Conservation (phyloP, 192 early-diverging fungal genomes). For the Endogone sp. region DNA sequence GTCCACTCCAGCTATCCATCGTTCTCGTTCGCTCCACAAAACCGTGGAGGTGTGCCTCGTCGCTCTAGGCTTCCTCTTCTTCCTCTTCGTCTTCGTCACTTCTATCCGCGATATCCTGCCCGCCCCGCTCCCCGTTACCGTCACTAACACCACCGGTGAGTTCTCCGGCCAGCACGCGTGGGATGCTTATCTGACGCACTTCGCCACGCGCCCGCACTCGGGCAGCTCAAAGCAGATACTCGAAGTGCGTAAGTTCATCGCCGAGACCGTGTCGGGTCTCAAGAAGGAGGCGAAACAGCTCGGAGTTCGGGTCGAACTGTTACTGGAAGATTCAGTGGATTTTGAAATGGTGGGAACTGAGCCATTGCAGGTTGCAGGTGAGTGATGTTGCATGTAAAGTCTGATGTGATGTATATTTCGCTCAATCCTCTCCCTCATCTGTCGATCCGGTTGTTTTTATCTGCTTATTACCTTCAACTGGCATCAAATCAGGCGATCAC, state of each 20-base stretch:
- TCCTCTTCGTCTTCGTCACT: neutral
- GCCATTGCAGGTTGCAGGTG: neutral
- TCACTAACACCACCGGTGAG: neutral
- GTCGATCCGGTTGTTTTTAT: no score
- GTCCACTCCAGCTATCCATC: neutral
- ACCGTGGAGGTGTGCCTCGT: neutral
- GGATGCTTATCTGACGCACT: constrained; percentile 22
- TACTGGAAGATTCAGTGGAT: constrained; percentile 3
- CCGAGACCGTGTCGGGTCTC: constrained; percentile 16
- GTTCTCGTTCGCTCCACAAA: neutral
- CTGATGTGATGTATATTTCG: no score
- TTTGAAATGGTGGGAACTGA: neutral
- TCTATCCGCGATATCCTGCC: neutral
- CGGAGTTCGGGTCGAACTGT: constrained; percentile 6
- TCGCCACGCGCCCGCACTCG: constrained; percentile 21
- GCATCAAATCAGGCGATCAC: constrained; percentile 26
- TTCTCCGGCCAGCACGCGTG: constrained; percentile 30
- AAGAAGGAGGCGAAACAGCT: constrained; percentile 12
- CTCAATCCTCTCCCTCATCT: no score
- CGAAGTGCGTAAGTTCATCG: neutral
- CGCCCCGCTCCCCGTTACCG: neutral
- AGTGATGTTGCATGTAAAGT: neutral
- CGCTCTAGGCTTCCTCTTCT: neutral
- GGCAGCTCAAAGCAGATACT: constrained; percentile 13
- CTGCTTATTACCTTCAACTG: no score